These are phyloP conservation scores for Anthracocystis setariae DNA, from an alignment of 1,284 basidiomycete genomes.

Conservation along the genomic window DNA sequence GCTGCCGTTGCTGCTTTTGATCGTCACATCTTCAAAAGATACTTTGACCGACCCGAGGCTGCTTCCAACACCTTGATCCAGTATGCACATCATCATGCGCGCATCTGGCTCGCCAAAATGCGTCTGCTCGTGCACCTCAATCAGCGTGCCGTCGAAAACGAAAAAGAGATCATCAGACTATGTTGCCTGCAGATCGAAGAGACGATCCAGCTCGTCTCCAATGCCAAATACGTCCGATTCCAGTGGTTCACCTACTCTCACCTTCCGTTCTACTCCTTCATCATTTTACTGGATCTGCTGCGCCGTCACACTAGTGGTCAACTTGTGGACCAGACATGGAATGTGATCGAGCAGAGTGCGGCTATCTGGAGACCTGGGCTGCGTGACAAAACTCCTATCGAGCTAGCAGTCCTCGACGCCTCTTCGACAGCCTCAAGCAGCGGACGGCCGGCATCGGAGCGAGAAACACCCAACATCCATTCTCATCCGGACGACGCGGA, in stretches of 20 bases:
- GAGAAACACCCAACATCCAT: conserved; percentile 4
- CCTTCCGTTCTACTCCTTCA: conserved; percentile 19
- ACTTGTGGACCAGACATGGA: conserved; percentile 14
- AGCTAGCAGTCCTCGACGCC: not conserved
- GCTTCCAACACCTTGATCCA: conserved; percentile 2
- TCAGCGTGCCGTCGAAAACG: conserved; percentile 10
- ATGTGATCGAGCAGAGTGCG: conserved; percentile 6
- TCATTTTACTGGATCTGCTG: conserved; percentile 18
- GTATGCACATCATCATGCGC: conserved; percentile 14
- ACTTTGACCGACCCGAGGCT: conserved; percentile 10
- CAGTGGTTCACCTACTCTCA: conserved; percentile 22
- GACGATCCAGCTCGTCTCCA: conserved; percentile 4
- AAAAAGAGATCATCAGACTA: conserved; percentile 7
- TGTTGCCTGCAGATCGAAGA: conserved; percentile 12
- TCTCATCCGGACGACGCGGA: not conserved
- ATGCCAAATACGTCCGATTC: conserved; percentile 2
- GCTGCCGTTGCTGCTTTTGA: conserved; percentile 10
- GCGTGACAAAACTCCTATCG: conserved; percentile 2
- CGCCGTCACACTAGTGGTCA: conserved; percentile 10
- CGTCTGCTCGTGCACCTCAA: conserved; percentile 20
- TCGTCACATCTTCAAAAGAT: conserved; percentile 8
- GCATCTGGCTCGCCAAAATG: conserved; percentile 9
- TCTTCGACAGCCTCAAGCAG: no score
- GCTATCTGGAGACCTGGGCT: conserved; percentile 22
- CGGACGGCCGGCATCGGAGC: no score